Evolutionary conservation across 148 eudicot species (phyloP), one percentile per base, ranked within the genome.

Genomic region (Gaultheria prostrata): DNA sequence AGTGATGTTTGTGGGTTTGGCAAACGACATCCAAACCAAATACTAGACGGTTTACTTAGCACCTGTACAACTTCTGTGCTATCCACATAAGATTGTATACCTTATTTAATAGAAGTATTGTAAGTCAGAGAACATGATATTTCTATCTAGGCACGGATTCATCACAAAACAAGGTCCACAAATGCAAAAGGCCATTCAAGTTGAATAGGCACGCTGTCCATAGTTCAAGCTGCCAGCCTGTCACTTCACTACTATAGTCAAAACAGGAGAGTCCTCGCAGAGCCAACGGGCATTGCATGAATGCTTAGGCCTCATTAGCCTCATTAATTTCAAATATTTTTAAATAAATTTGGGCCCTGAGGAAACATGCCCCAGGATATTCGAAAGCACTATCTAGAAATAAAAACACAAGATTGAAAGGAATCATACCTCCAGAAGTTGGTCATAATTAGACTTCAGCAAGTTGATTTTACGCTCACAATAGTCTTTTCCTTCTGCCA

Each of bases 391-490:
- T 57, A 50, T 48, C 59, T 26, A 6, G 67, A 63, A 30, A 57
- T 28, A 82, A 77, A 50, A 50, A 15, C 21, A 77, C 11, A 26
- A 80, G 50, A 80, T 12, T 61, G 48, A 46, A 26, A 57, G 51
- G 46, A 83, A 69, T 57, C 86, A 71, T 90, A 96, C 98, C 98
- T 96, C 99, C 89, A 94, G 82, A 89, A 96, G 98, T 85, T 96
- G 99, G 20, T 96, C 99, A 83, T 96, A 90, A 85, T 96, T 96
- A 49, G 99, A 96, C 83, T 93, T 94, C 80, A 96, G 93, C 87
- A 96, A 87, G 86, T 89, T 89, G 88, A 96, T 96, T 87, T 96
- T 96, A 5, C 99, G 95, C 89, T 96, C 95, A 84, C 98, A 94
- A 74, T 96, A 94, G 80, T 96, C 97, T 89, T 96, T 94, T 46